Conservation (phyloP, 805 yeast species). For the Pichia californica region DNA sequence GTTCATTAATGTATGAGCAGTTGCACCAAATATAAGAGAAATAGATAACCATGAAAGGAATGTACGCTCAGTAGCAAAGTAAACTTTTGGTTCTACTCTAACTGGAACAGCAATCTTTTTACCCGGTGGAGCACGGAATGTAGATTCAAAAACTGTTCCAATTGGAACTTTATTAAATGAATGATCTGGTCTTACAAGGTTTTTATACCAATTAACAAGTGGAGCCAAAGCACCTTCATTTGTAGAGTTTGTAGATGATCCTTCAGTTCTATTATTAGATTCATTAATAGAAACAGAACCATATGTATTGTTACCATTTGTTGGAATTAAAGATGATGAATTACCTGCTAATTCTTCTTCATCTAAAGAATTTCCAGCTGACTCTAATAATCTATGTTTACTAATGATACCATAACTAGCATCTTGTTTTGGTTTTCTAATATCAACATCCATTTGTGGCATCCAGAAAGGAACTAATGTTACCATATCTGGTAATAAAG, state of each 20-base stretch:
- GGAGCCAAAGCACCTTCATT: constrained; percentile 15
- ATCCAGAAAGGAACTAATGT: constrained; percentile 92
- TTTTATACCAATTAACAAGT: constrained; percentile 13
- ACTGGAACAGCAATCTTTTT: constrained; percentile 88
- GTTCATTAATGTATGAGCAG: constrained; percentile 79
- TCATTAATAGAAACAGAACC: constrained; percentile 29
- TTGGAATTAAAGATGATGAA: neutral
- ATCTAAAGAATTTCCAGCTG: constrained; percentile 61
- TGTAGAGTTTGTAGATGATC: constrained; percentile 9
- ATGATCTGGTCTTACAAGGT: constrained; percentile 31
- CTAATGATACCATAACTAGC: constrained; percentile 61
- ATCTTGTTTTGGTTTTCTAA: constrained; percentile 72
- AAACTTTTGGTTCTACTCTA: constrained; percentile 97
- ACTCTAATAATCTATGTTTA: constrained; percentile 24
- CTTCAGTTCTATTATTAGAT: constrained; percentile 25
- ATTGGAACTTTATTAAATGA: constrained; percentile 51
- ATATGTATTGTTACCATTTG: constrained; percentile 12
- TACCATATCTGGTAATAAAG: constrained; percentile 79
- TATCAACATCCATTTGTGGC: constrained; percentile 95
- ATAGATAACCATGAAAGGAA: constrained; percentile 91
- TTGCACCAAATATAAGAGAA: constrained; percentile 79
- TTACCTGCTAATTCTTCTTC: constrained; percentile 58
- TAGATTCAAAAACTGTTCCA: constrained; percentile 57
- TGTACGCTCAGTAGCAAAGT: constrained; percentile 96
- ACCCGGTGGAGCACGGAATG: constrained; percentile 75